phyloP scores from a whole-genome alignment of 2,329 filamentous ascomycete genomes.

The Monosporascus sp. region DNA sequence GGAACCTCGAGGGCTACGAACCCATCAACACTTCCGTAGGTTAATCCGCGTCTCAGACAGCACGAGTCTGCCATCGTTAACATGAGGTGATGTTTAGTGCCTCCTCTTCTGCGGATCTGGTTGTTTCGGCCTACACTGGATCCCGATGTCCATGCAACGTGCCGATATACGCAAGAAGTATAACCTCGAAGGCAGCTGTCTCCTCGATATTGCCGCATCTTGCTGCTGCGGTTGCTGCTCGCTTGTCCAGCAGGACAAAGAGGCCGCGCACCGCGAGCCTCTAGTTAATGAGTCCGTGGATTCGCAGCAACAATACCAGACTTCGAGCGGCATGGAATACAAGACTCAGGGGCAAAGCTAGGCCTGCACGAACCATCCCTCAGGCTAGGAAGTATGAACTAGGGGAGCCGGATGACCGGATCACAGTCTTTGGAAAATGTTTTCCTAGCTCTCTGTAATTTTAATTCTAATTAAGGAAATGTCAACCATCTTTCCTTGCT shows the following conservation, averaged over 20 bases:
- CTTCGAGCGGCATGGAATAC: neutral
- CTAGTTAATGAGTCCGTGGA: neutral
- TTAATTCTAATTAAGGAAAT: too few species aligned
- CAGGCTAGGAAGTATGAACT: too few species aligned
- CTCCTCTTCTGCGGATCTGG: conserved; percentile 36
- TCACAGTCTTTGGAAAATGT: too few species aligned
- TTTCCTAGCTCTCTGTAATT: too few species aligned
- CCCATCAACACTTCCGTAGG: conserved; percentile 42
- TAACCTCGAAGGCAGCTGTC: conserved; percentile 38
- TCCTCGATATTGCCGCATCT: conserved; percentile 35
- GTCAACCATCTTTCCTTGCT: too few species aligned
- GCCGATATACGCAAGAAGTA: conserved; percentile 39
- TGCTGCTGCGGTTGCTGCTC: conserved; percentile 43
- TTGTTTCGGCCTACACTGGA: conserved; percentile 36
- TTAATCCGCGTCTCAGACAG: neutral
- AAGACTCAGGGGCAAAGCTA: neutral
- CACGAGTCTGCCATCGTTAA: neutral
- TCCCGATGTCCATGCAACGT: conserved; percentile 41
- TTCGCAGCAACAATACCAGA: neutral
- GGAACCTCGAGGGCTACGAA: conserved; percentile 37
- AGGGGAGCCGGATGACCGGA: too few species aligned
- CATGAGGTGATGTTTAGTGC: conserved; percentile 25
- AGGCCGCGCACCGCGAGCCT: conserved; percentile 32
- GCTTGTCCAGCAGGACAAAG: conserved; percentile 43
- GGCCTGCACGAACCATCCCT: too few species aligned